Conservation (phyloP, 371 early-diverging fungal genomes). For the Apophysomyces ossiformis region DNA sequence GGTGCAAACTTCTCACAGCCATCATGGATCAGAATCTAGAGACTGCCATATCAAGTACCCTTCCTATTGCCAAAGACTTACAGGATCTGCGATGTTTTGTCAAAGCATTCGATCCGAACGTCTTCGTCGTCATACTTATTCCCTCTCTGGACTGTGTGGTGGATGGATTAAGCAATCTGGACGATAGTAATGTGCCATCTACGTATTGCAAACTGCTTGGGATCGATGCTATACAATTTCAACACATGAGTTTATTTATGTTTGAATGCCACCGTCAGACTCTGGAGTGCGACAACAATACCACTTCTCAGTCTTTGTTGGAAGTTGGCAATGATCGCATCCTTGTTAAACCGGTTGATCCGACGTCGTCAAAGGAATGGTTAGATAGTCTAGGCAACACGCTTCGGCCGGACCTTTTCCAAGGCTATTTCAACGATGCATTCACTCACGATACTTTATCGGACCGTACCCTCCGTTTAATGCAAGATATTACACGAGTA, state of each 20-base stretch:
- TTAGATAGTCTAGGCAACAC: conserved; percentile 27
- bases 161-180: conserved; percentile 32
- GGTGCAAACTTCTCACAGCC: conserved; percentile 24
- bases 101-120: conserved; percentile 61
- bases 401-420: conserved; percentile 26
- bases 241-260: conserved; percentile 38
- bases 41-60: conserved; percentile 29
- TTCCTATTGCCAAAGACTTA: conserved; percentile 29
- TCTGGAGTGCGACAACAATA: conserved; percentile 4
- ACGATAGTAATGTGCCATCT: conserved; percentile 4
- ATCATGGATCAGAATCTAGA: conserved; percentile 22
- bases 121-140: conserved; percentile 62
- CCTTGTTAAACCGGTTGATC: conserved; percentile 20
- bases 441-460: conserved; percentile 18
- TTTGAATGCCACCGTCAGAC: conserved; percentile 61
- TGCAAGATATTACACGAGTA: conserved; percentile 44
- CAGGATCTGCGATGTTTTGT: conserved; percentile 69
- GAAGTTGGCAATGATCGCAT: conserved; percentile 10
- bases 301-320: background rate
- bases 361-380: conserved; percentile 20
- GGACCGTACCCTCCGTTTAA: conserved; percentile 32
- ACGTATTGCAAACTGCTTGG: background rate
- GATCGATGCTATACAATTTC: conserved; percentile 8
- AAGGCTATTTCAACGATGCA: conserved; percentile 18
- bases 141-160: conserved; percentile 61